Evolutionary conservation across 306 rosid genomes (phyloP).

Genomic region (Lathyrus aphaca): DNA sequence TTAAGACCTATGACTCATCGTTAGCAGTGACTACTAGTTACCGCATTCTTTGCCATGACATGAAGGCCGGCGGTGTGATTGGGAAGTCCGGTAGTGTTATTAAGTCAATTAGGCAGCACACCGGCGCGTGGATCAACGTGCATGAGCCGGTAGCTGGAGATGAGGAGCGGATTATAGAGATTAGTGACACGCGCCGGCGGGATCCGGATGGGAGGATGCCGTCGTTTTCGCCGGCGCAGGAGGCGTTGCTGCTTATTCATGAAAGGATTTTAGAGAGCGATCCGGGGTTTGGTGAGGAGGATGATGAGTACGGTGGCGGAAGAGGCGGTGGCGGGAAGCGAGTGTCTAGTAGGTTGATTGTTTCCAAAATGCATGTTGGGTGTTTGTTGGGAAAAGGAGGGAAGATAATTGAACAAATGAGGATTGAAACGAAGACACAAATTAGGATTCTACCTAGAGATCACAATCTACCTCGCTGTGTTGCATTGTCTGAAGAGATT

Average conservation of each 20-base stretch:
- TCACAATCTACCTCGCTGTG: slow-evolving; percentile 90
- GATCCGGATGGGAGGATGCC: slow-evolving; percentile 97
- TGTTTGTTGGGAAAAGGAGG: slow-evolving; percentile 97
- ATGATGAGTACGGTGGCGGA: slow-evolving; percentile 56
- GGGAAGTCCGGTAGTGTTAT: slow-evolving; percentile 96
- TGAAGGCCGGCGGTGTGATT: slow-evolving; percentile 93
- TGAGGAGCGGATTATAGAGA: slow-evolving; percentile 94
- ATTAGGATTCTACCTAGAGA: slow-evolving; percentile 97
- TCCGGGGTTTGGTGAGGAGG: slow-evolving; percentile 65
- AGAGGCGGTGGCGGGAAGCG: slow-evolving; percentile 59
- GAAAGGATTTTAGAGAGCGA: slow-evolving; percentile 90
- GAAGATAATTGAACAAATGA: slow-evolving; percentile 99
- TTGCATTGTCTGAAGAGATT: slow-evolving; percentile 95
- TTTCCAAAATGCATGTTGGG: slow-evolving; percentile 96
- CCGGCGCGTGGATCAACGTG: slow-evolving; percentile 99
- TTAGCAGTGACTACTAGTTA: slow-evolving; percentile 70
- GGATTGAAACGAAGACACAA: slow-evolving; percentile 95
- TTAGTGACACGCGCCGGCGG: slow-evolving; percentile 92
- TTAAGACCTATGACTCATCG: slow-evolving; percentile 62
- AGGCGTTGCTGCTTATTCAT: slow-evolving; percentile 83
- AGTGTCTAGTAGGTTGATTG: slow-evolving; percentile 85
- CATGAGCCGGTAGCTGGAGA: slow-evolving; percentile 87
- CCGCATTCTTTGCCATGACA: slow-evolving; percentile 86
- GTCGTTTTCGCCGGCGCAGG: slow-evolving; percentile 94
- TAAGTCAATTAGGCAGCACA: slow-evolving; percentile 92